phyloP scores from a whole-genome alignment of 2,329 filamentous ascomycete species.

The Sporothrix curviconia region DNA sequence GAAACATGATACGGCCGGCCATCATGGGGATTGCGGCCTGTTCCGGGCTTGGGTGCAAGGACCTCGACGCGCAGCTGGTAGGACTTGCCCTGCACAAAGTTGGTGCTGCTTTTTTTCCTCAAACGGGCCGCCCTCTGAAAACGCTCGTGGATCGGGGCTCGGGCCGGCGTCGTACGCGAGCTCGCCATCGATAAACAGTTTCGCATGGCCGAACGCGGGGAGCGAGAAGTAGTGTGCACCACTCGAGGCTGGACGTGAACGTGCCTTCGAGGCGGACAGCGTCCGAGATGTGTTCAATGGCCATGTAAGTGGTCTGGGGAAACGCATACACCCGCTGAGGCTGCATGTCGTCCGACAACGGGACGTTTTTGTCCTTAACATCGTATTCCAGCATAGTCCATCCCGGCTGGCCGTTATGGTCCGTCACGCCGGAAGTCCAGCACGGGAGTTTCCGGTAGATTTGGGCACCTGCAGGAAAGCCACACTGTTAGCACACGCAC shows the following conservation, averaged over 20 bases:
- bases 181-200: conserved; percentile 55
- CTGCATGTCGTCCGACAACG: not conserved
- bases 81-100: conserved; percentile 43
- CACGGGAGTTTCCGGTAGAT: not conserved
- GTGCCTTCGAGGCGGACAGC: conserved; percentile 27
- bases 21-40: not conserved
- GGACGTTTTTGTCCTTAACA: not conserved
- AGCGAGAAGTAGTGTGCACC: conserved; percentile 59
- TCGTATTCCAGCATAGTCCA: conserved; percentile 1
- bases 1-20: not conserved
- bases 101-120: conserved; percentile 56
- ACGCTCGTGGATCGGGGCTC: not conserved
- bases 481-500: not conserved
- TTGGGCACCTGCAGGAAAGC: not conserved
- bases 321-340: not conserved
- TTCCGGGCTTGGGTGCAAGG: not conserved
- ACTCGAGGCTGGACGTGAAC: conserved; percentile 52
- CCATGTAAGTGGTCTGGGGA: not conserved
- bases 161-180: conserved; percentile 47
- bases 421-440: not conserved
- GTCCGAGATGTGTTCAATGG: not conserved
- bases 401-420: not conserved
- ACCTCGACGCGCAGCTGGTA: conserved; percentile 41
- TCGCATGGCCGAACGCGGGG: conserved; percentile 58
- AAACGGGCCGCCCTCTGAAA: not conserved